These are phyloP conservation scores for Populus euphratica DNA, from an alignment of 345 rosid genomes.

Conservation along the genomic window DNA sequence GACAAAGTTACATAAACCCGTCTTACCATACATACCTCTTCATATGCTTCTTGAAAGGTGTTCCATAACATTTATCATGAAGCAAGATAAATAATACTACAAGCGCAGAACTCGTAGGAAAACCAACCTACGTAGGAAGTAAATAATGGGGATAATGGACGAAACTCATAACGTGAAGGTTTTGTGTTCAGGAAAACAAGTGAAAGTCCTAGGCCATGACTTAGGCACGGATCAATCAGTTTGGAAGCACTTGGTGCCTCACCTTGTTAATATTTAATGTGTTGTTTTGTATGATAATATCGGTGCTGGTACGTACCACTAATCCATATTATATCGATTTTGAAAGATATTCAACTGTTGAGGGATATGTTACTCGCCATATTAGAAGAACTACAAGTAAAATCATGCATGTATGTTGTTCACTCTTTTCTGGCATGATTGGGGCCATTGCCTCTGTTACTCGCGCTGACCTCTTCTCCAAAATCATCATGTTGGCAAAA, in stretches of 20 bases:
- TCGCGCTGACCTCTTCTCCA: constrained; percentile 15
- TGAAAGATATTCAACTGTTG: constrained; percentile 6
- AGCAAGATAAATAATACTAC: too few relatives aligned
- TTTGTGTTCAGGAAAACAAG: not conserved
- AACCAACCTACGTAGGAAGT: too few relatives aligned
- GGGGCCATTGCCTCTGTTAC: constrained; percentile 15
- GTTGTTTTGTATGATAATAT: constrained; percentile 9
- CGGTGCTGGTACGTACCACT: constrained; percentile 9
- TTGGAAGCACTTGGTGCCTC: constrained; percentile 5
- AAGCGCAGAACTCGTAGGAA: too few relatives aligned
- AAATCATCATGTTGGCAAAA: not conserved
- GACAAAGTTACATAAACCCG: too few relatives aligned
- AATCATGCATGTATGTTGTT: constrained; percentile 8
- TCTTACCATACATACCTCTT: not conserved
- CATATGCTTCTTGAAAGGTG: not conserved
- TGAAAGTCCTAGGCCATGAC: not conserved
- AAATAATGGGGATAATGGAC: not conserved
- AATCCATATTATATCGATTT: constrained; percentile 9
- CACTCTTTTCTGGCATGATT: not conserved
- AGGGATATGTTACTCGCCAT: constrained; percentile 13
- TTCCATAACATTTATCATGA: not conserved
- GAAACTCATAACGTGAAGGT: constrained; percentile 10
- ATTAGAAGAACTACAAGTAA: constrained; percentile 6
- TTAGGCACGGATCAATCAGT: constrained; percentile 9
- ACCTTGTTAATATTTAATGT: not conserved